Conservation (phyloP, 2,329 filamentous ascomycete species). For the Emmonsiellopsis sp. region DNA sequence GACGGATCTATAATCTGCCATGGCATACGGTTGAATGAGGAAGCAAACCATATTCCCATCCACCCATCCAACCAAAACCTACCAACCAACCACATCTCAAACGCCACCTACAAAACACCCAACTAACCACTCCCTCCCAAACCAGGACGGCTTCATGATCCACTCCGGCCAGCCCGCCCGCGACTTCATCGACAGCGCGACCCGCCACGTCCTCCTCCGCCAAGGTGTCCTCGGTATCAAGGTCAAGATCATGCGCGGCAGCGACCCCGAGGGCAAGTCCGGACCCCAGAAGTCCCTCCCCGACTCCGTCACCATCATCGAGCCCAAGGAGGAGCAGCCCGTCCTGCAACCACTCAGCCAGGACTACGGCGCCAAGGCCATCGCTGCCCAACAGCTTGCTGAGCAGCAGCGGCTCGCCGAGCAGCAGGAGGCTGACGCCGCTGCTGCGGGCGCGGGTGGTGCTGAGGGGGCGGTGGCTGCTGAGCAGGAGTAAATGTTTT, state of each 20-base stretch:
- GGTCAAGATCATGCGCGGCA: constrained; percentile 99
- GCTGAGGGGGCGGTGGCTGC: constrained; percentile 29
- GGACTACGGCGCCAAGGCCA: constrained; percentile 94
- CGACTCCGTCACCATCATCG: constrained; percentile 98
- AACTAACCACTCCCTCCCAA: background rate
- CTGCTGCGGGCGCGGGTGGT: constrained; percentile 25
- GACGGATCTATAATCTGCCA: too few species aligned
- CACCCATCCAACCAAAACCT: too few species aligned
- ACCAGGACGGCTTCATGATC: constrained; percentile 97
- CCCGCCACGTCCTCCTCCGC: constrained; percentile 97
- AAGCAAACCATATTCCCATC: too few species aligned
- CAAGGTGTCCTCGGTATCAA: constrained; percentile 99
- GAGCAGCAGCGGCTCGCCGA: constrained; percentile 50
- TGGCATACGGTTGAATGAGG: too few species aligned
- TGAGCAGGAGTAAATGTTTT: constrained; percentile 33
- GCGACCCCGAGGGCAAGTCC: constrained; percentile 98
- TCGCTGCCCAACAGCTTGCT: constrained; percentile 49
- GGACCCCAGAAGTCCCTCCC: constrained; percentile 95
- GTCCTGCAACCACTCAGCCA: constrained; percentile 92
- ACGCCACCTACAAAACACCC: too few species aligned
- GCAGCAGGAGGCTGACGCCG: constrained; percentile 44
- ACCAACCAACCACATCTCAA: too few species aligned
- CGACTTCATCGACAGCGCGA: constrained; percentile 98
- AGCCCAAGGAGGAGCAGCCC: constrained; percentile 98
- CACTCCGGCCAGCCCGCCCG: constrained; percentile 99